Evolutionary conservation across 1,284 basidiomycete species (phyloP).

Genomic region (Cryptococcus sp.): DNA sequence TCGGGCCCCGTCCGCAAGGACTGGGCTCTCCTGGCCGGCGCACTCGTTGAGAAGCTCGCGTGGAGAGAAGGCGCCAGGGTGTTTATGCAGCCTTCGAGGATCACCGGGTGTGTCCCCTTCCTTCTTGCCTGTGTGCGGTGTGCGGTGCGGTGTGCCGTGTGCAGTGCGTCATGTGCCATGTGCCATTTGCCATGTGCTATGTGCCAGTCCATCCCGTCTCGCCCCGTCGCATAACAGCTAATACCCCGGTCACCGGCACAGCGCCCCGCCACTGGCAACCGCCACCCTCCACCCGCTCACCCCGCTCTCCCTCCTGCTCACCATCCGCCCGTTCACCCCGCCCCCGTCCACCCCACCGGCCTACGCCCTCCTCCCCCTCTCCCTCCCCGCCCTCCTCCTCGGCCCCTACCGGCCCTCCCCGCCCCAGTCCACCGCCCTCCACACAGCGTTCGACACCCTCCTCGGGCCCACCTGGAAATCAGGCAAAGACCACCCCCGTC

Average conservation of each 20-base stretch:
- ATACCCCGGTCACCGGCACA: neutral
- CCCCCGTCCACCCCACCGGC: constrained; percentile 4
- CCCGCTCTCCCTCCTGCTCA: constrained; percentile 5
- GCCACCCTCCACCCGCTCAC: constrained; percentile 15
- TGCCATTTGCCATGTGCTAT: no score
- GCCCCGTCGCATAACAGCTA: neutral
- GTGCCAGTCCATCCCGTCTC: no score
- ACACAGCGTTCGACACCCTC: constrained; percentile 16
- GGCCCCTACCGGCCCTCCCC: constrained; percentile 9
- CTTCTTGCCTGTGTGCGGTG: neutral
- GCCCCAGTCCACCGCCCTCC: constrained; percentile 17
- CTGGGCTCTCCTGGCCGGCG: constrained; percentile 20
- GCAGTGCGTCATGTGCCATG: no score
- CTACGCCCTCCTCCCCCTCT: constrained; percentile 17
- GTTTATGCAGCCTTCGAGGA: neutral
- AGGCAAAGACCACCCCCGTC: neutral
- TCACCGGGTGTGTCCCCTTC: constrained; percentile 3
- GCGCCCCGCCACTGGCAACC: neutral
- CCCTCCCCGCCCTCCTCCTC: constrained; percentile 27
- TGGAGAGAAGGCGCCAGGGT: constrained; percentile 27
- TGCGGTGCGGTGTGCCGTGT: no score
- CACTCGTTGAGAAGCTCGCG: constrained; percentile 25
- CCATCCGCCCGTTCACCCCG: neutral
- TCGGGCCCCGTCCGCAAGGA: neutral
- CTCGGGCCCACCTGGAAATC: constrained; percentile 28